phyloP scores from a whole-genome alignment of 2,329 filamentous ascomycete genomes.

The Lachnellula suecica region DNA sequence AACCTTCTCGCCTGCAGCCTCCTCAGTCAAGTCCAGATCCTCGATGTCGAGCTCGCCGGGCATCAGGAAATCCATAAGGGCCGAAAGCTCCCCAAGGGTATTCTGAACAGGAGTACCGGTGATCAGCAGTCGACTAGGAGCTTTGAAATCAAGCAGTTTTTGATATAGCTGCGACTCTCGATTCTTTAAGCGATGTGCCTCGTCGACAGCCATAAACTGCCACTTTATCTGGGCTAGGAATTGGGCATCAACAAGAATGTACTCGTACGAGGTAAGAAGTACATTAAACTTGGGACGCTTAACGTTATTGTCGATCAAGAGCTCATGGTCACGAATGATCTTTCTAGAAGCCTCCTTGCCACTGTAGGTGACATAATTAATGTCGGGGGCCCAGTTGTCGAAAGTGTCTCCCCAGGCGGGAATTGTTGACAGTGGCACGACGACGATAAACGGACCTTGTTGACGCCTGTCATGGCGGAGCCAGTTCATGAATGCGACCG shows the following conservation, averaged over 20 bases:
- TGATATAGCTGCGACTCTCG: conserved; percentile 90
- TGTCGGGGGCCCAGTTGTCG: conserved; percentile 90
- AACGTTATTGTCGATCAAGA: conserved; percentile 81
- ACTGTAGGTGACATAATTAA: conserved; percentile 97
- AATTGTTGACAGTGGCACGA: conserved; percentile 96
- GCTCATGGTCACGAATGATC: conserved; percentile 87
- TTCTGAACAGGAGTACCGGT: conserved; percentile 98
- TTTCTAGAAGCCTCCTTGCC: conserved; percentile 83
- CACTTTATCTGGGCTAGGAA: conserved; percentile 92
- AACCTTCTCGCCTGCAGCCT: conserved; percentile 83
- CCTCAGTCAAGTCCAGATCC: conserved; percentile 80
- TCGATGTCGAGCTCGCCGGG: conserved; percentile 91
- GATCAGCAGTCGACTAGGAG: conserved; percentile 87
- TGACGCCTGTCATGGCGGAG: conserved; percentile 85
- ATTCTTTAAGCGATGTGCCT: conserved; percentile 96
- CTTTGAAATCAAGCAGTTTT: conserved; percentile 80
- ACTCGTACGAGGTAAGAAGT: conserved; percentile 96
- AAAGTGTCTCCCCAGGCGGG: conserved; percentile 98
- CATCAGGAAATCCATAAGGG: conserved; percentile 93
- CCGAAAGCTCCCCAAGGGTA: conserved; percentile 87
- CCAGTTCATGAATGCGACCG: conserved; percentile 96
- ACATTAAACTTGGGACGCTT: conserved; percentile 95
- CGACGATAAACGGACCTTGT: conserved; percentile 92
- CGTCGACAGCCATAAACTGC: conserved; percentile 95
- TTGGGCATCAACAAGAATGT: conserved; percentile 80